Conservation (phyloP, 768 basidiomycete genomes). For the Dictyophora rubrovolvata region DNA sequence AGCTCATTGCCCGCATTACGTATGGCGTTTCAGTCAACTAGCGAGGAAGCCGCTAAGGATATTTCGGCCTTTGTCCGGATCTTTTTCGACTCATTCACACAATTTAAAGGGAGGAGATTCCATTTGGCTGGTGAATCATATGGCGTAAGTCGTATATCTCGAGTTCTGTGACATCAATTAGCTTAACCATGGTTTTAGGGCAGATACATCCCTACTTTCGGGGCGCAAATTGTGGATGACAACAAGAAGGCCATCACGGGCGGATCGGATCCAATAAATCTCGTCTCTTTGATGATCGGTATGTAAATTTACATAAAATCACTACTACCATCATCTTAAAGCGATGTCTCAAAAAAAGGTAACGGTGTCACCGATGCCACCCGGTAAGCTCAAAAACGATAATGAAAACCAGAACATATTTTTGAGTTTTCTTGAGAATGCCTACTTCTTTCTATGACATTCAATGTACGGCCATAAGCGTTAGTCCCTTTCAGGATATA, state of each 20-base stretch:
- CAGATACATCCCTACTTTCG: constrained; percentile 42
- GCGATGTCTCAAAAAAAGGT: constrained; percentile 9
- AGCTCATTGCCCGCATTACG: background rate
- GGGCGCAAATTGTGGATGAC: constrained; percentile 38
- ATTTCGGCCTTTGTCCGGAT: constrained; percentile 62
- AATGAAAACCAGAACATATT: background rate
- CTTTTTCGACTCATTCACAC: constrained; percentile 64
- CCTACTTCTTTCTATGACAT: constrained; percentile 39
- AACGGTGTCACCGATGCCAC: constrained; percentile 35
- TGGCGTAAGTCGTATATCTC: constrained; percentile 26
- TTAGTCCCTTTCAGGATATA: constrained; percentile 38
- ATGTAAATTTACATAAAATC: constrained; percentile 9
- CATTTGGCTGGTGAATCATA: constrained; percentile 55
- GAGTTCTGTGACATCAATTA: background rate
- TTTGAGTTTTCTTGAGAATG: constrained; percentile 23
- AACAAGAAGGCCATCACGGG: constrained; percentile 31
- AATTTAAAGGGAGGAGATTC: constrained; percentile 58
- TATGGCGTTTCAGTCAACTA: constrained; percentile 24
- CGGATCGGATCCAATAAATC: constrained; percentile 40
- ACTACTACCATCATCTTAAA: background rate
- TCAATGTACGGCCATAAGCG: constrained; percentile 42
- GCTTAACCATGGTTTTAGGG: constrained; percentile 25
- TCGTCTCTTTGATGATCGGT: constrained; percentile 39
- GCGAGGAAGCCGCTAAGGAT: constrained; percentile 59
- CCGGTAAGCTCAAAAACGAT: background rate